These are phyloP conservation scores for Apocynum venetum DNA, from an alignment of 257 asterid genomes.

Conservation along the genomic window DNA sequence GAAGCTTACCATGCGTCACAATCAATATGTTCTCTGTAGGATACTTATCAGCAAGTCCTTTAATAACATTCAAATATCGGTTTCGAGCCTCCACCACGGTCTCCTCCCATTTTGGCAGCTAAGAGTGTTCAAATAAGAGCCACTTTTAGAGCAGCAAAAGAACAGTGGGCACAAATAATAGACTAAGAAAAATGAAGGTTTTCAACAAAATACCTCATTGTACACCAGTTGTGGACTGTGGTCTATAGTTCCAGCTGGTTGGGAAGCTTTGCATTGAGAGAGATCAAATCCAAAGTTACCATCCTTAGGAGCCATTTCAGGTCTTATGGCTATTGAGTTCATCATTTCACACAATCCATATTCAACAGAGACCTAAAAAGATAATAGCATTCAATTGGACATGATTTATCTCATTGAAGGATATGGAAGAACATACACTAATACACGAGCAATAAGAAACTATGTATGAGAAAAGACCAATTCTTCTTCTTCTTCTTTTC, in stretches of 20 bases:
- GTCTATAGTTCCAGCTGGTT: constrained; percentile 71
- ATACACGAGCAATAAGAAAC: background rate
- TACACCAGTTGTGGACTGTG: constrained; percentile 38
- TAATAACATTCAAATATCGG: constrained; percentile 58
- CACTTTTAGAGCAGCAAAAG: constrained; percentile 10
- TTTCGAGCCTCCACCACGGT: constrained; percentile 41
- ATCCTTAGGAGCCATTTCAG: constrained; percentile 65
- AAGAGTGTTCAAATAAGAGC: constrained; percentile 11
- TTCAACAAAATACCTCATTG: constrained; percentile 46
- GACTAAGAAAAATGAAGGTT: background rate
- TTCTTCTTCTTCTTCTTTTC: background rate
- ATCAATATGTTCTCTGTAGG: constrained; percentile 81
- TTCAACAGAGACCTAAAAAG: constrained; percentile 67
- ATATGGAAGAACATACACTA: background rate
- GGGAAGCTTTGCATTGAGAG: constrained; percentile 56
- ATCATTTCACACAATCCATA: constrained; percentile 83
- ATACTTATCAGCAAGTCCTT: constrained; percentile 70
- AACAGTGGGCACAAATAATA: background rate
- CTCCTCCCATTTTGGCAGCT: constrained; percentile 89
- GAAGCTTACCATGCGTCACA: constrained; percentile 75
- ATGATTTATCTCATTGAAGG: background rate
- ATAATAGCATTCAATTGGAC: background rate
- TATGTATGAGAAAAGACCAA: background rate
- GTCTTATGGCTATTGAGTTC: constrained; percentile 62
- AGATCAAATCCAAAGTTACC: constrained; percentile 57